Evolutionary conservation across 139 green algal species (phyloP).

Genomic region (Chlamydomonas applanata): DNA sequence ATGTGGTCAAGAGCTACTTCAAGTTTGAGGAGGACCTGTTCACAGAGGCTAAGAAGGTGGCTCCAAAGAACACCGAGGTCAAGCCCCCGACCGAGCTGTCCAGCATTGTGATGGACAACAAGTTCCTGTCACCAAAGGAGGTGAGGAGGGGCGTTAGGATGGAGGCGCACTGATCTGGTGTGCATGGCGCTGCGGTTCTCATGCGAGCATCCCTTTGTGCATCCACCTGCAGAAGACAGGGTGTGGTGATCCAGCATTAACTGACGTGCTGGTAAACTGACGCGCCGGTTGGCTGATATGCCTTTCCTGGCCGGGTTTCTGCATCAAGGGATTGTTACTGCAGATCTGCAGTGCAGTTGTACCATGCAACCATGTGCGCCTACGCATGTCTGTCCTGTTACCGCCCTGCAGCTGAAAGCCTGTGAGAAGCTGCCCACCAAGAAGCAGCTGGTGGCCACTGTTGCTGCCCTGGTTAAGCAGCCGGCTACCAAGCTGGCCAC

Average conservation of each 20-base stretch:
- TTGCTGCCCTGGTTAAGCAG: conserved; percentile 81
- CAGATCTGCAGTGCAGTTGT: no score
- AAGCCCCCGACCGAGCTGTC: conserved; percentile 36
- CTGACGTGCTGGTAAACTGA: no score
- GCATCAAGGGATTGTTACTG: no score
- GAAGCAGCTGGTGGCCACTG: conserved; percentile 76
- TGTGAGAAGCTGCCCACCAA: conserved; percentile 89
- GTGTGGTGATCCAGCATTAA: no score
- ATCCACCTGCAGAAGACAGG: no score
- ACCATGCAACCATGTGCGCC: no score
- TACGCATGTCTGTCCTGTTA: neutral
- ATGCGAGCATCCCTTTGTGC: no score
- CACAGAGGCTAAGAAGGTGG: conserved; percentile 49
- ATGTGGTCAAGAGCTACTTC: conserved; percentile 71
- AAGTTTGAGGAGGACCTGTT: conserved; percentile 70
- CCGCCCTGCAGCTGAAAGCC: conserved; percentile 59
- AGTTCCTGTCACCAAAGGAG: conserved; percentile 47
- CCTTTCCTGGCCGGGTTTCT: no score
- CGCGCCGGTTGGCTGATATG: no score
- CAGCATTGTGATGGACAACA: conserved; percentile 49
- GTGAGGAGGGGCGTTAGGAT: conserved; percentile 23
- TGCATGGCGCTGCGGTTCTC: no score
- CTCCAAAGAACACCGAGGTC: conserved; percentile 48
- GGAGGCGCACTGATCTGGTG: neutral
- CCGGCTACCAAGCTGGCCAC: conserved; percentile 71